Evolutionary conservation across 352 stramenopile species (phyloP), one percentile per base, ranked within the genome.

Genomic region (Globisporangium ultimum): DNA sequence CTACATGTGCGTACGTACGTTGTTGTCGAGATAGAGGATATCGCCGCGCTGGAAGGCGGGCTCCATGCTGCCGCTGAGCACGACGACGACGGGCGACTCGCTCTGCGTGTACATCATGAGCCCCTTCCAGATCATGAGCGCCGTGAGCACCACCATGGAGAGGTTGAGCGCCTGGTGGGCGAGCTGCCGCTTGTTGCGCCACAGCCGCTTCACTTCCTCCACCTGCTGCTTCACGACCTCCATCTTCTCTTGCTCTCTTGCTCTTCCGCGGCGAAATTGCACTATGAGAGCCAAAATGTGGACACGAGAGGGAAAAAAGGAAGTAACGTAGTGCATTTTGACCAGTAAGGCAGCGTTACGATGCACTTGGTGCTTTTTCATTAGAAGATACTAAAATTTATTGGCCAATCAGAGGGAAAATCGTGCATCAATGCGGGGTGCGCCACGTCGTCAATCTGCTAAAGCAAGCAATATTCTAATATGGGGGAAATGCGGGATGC

Each of bases 91-190:
- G 10, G 97, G 97, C 55, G 82, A 97, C 86, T 99, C 97, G 55
- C 89, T 97, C 75, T 98, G 93, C 40, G 97, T 99, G 53, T 96
- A 87, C 54, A 98, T 89, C 94, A 99, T 99, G 53, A 99, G 84
- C 41, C 87, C 93, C 68, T 99, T 99, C 97, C 97, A 99, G 69
- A 99, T 99, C 96, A 99, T 99, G 43, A 99, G 78, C 45, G 97
- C 97, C 45, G 88, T 98, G 65, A 99, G 96, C 58, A 99, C 95
- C 68, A 99, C 98, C 95, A 99, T 98, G 53, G 95, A 94, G 55
- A 99, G 81, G 78, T 99, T 99, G 40, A 99, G 84, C 34, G 87
- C 74, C 77, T 99, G 97, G 73, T 99, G 98, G 53, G 90, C 74
- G 45, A 99, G 72, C 78, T 98, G 91, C 40, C 96, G 90, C 80